Evolutionary conservation across 2,329 filamentous ascomycete genomes (phyloP), one percentile per base, ranked within the genome.

Genomic region (Cladosporium sp.): DNA sequence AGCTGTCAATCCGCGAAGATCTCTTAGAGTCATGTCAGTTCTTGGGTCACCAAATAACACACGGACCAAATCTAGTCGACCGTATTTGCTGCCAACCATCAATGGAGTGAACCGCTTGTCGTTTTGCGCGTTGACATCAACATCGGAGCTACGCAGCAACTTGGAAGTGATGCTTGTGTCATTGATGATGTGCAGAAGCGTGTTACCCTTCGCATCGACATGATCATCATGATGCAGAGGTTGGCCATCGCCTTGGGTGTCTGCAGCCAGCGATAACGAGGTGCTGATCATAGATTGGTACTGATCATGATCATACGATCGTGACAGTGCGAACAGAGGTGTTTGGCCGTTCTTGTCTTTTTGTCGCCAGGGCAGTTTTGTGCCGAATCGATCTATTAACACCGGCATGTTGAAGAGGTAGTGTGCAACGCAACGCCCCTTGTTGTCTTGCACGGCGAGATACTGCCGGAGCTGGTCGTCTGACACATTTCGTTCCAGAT

Each of bases 51-150:
- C 81, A 68, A 95, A 97, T 5, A 98, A 77, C 9, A 85, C 84
- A 54, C 91, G 80, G 14, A 98, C 92, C 77, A 95, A 89, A 62
- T 97, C 93, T 50, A 95, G 86, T 57, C 93, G 83, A 33, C 93
- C 93, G 66, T 97, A 98, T 69, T 98, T 98, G 78, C 92, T 97
- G 7, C 92, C 92, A 57, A 98, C 87, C 93, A 98, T 98, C 53
- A 98, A 76, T 1, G 93, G 85, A 0, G 95, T 98, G 66, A 98
- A 97, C 44, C 83, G 86, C 72, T 89, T 95, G 62, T 97, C 91
- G 65, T 98, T 98, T 8, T 85, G 87, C 8, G 92, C 91, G 70
- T 98, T 98, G 52, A 92, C 88, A 65, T 98, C 90, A n/a, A 90
- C 86, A 61, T 98, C 93, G 70, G 91, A 95, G 55, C 85, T 81